These are phyloP conservation scores for Fusarium foetens DNA, from an alignment of 2,329 filamentous ascomycete genomes.

Conservation along the genomic window DNA sequence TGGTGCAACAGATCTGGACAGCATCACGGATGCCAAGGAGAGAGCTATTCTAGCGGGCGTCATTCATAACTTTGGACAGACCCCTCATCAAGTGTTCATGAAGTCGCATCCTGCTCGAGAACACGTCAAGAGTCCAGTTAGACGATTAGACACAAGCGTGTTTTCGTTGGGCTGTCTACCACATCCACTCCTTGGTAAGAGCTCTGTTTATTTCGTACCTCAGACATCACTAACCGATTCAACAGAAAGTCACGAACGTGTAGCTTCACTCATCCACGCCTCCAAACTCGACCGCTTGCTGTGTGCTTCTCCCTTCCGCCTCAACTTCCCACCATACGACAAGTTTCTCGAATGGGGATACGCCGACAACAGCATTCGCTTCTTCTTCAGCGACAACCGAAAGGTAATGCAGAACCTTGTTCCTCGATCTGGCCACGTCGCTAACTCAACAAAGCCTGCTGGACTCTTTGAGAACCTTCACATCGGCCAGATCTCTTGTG, in stretches of 20 bases:
- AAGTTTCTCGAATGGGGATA: slow-evolving; percentile 97
- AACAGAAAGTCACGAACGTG: slow-evolving; percentile 76
- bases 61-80: slow-evolving; percentile 99
- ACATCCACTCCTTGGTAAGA: slow-evolving; percentile 75
- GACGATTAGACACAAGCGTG: slow-evolving; percentile 80
- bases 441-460: slow-evolving; percentile 63
- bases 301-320: slow-evolving; percentile 82
- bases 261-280: slow-evolving; percentile 81
- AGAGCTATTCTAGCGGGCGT: slow-evolving; percentile 90
- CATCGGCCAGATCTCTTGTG: slow-evolving; percentile 85
- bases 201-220: accelerated
- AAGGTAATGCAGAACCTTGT: slow-evolving; percentile 60
- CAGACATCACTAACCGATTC: background rate
- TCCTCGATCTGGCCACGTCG: slow-evolving; percentile 4
- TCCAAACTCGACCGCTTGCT: slow-evolving; percentile 84
- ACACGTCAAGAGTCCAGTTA: slow-evolving; percentile 69
- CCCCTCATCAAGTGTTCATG: slow-evolving; percentile 92
- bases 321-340: slow-evolving; percentile 92
- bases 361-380: slow-evolving; percentile 89
- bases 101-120: slow-evolving; percentile 83
- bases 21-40: slow-evolving; percentile 88
- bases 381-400: slow-evolving; percentile 85
- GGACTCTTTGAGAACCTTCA: slow-evolving; percentile 95
- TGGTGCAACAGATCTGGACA: slow-evolving; percentile 91
- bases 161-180: slow-evolving; percentile 81